Evolutionary conservation across 768 basidiomycete genomes (phyloP).

Genomic region (Lactifluus echinatus): DNA sequence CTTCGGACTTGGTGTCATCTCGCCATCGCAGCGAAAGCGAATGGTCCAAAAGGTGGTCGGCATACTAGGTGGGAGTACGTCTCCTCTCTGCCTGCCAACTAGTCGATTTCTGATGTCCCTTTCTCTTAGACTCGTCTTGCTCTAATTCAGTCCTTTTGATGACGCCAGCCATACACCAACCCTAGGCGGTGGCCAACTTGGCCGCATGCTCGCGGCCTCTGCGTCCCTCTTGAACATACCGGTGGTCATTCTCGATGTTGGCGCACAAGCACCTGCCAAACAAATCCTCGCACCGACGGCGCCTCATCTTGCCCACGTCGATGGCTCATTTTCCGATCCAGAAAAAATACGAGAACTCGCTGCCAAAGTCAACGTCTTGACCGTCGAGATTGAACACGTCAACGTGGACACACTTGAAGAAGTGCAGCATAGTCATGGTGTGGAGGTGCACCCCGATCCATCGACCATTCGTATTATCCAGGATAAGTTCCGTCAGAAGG

Average conservation of each 20-base stretch:
- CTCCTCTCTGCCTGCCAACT: not conserved
- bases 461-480: constrained; percentile 81
- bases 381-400: constrained; percentile 97
- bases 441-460: constrained; percentile 61
- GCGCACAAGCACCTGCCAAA: constrained; percentile 78
- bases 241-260: constrained; percentile 77
- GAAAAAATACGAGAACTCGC: constrained; percentile 75
- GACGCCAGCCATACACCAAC: not conserved
- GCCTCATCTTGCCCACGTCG: constrained; percentile 52
- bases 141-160: not conserved
- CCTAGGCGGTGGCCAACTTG: constrained; percentile 91
- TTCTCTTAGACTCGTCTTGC: not conserved
- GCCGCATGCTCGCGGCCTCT: constrained; percentile 90
- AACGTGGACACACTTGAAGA: constrained; percentile 65
- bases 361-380: constrained; percentile 72
- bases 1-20: too few relatives aligned
- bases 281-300: constrained; percentile 59
- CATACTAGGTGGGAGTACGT: constrained; percentile 33
- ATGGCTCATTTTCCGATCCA: constrained; percentile 83
- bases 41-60: constrained; percentile 29
- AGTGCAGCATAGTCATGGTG: constrained; percentile 34
- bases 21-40: too few relatives aligned
- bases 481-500: constrained; percentile 59
- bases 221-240: constrained; percentile 83
- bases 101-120: not conserved